Evolutionary conservation across 805 yeast species (phyloP), one percentile per base, ranked within the genome.

Genomic region (Hermanozyma aechmeae): DNA sequence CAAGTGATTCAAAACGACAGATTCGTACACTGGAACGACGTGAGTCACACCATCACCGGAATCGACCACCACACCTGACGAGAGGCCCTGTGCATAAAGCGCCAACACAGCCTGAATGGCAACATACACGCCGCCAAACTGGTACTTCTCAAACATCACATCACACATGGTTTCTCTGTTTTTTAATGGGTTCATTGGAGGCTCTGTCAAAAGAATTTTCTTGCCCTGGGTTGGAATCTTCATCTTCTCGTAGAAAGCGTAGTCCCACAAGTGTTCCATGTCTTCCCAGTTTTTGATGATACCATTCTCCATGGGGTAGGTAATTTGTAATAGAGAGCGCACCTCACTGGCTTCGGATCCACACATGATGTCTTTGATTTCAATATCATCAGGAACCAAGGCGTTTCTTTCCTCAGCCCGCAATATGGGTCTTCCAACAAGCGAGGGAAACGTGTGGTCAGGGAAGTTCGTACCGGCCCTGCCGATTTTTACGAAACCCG

Each of bases 231-330:
- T 68, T 51, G 82, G 79, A 32, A 82, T 65, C 51, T 84, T 71
- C 84, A 92, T 79, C 49, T 82, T 74, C 45, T 89, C 94, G 61
- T 80, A 82, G 56, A 92, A 89, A 13, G 97, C 89, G 56, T 89
- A 92, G 59, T 92, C 95, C 98, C 98, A 92, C 36, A 92, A 67
- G 46, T 87, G 87, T 48, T 85, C 95, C 97, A 92, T 92, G 54
- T 92, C 98, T 46, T 87, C 95, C 98, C 98, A 92, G 56, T 87
- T 85, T 51, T 78, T 80, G 53, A 92, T 89, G 46, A 92, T 84
- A 48, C 98, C 98, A 53, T 92, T 92, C 58, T 92, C 98, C 97
- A 92, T 87, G 9, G 98, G 98, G 50, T 92, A 92, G n/a, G 87
- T 77, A 33, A 92, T 75, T 58, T 92, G 95, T 35, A 92, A 68